Evolutionary conservation across 306 rosid species (phyloP), one percentile per base, ranked within the genome.

Genomic region (Cicer bijugum): DNA sequence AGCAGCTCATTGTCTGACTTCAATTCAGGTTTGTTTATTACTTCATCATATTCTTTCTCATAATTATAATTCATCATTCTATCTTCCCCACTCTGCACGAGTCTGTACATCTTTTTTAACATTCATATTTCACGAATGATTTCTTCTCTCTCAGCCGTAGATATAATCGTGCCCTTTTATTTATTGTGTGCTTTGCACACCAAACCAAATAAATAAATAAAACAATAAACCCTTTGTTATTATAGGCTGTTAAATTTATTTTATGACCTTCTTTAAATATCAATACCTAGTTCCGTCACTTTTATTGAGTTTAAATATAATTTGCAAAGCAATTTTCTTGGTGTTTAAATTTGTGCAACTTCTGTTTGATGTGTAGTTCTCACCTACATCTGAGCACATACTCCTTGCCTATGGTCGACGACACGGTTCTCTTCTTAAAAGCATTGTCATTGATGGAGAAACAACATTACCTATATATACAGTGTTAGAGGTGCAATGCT

Each of bases 1-100:
- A 82, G 97, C 99, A 48, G 99, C 99, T 42, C 99, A 95, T 78
- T 95, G 99, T 82, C 81, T 95, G 76, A 95, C 99, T 42, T 95
- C 99, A 79, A 92, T 95, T 53, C 97, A 95, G 92, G 97, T 95
- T 75, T 68, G 85, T 82, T 76, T 12, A 75, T 77, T 76, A 57
- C 69, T 77, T 77, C 35, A 66, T 75, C 48, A 37, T 69, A 17
- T 60, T 71, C 45, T 42, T 33, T 67, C 68, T 56, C 23, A 12
- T 23, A 45, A 69, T 74, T 45, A 43, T 48, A 66, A 65, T 70
- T 74, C 59, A 43, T 42, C 51, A 58, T 70, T 57, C 42, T 58
- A 23, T 43, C 14, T 42, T 74, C 38, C 57, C 43, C 67, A 37
- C 38, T 66, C 84, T 40, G 39, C 46, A 56, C 9, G 0, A 15